Evolutionary conservation across 768 basidiomycete species (phyloP), one percentile per base, ranked within the genome.

Genomic region (Mycena vitilis): DNA sequence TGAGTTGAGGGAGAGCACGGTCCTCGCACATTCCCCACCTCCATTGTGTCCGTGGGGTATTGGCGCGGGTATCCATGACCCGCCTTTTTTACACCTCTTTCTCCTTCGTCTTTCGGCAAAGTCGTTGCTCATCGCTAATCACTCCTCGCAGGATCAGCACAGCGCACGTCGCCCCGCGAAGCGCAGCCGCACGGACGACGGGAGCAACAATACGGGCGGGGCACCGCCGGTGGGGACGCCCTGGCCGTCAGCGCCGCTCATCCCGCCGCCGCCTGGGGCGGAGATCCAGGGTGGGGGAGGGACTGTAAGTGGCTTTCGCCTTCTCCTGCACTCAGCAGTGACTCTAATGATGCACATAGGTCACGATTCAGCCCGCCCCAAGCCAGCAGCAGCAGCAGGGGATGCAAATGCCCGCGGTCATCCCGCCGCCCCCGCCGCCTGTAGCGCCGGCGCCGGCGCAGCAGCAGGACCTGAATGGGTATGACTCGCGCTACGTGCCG

Each of bases 111-210:
- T 30, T 2, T 30, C 30, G 30, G 5, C 30, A 2, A 30, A 30
- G 30, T 30, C 30, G 30, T 5, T 5, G 42, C n/a, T n/a, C n/a
- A 76, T 47, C 30, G 53, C 69, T 53, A 67, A 69, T 11, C 68
- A 57, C 73, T 54, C 37, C 15, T 16, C 44, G 64, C 36, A 55
- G 66, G n/a, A 56, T 37, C 30, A 30, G 30, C 40, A 40, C 40
- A 40, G 40, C 40, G 4, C 53, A 20, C 61, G 58, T 22, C 78
- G 82, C 1, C 79, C 81, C 6, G 70, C 77, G 8, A 84, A 84
- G 66, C 75, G 84, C 11, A 76, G 71, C 30, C 77, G 82, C 34
- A 76, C 78, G 42, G 81, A 83, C 45, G 82, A 81, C 54, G 71
- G 73, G 13, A 70, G 72, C n/a, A 75, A 76, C 36, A 67, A 74